A percentile compares a stretch with the other conserved stretches of the same genome.
Conservation (phyloP, 176 grass and related monocot genomes). For the Rhynchospora pubera region DNA sequence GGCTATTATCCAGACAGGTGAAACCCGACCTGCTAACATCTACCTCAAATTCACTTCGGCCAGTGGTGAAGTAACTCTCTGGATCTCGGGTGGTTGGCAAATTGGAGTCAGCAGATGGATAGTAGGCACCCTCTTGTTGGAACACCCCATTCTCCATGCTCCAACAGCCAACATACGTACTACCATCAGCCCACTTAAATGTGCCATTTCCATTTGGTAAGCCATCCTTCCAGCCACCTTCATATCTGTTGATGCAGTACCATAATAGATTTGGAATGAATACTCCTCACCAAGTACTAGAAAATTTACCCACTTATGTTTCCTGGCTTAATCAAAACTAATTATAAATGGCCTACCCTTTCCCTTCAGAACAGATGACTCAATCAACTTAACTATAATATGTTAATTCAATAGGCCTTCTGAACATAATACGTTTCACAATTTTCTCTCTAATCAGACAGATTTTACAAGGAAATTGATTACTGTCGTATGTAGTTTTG, state of each 20-base stretch:
- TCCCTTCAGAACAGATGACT: not conserved
- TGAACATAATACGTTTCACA: not conserved
- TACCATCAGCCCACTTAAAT: slow-evolving; percentile 79
- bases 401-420: not conserved
- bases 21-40: not conserved
- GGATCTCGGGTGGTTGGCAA: slow-evolving; percentile 53
- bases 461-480: too few relatives aligned
- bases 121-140: slow-evolving; percentile 61
- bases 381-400: not conserved
- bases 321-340: not conserved
- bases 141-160: slow-evolving; percentile 31
- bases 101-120: slow-evolving; percentile 44
- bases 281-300: not conserved
- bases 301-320: not conserved
- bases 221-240: slow-evolving; percentile 73
- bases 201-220: slow-evolving; percentile 67
- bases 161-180: slow-evolving; percentile 62
- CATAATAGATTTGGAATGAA: not conserved
- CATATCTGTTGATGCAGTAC: slow-evolving; percentile 21
- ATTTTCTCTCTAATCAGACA: not conserved
- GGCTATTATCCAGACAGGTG: not conserved
- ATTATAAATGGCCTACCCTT: not conserved
- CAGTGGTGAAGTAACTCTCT: slow-evolving; percentile 33
- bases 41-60: slow-evolving; percentile 13
- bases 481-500: too few relatives aligned